These are phyloP conservation scores for Davidsoniella neocaledoniae DNA, from an alignment of 2,329 filamentous ascomycete genomes.

Conservation along the genomic window DNA sequence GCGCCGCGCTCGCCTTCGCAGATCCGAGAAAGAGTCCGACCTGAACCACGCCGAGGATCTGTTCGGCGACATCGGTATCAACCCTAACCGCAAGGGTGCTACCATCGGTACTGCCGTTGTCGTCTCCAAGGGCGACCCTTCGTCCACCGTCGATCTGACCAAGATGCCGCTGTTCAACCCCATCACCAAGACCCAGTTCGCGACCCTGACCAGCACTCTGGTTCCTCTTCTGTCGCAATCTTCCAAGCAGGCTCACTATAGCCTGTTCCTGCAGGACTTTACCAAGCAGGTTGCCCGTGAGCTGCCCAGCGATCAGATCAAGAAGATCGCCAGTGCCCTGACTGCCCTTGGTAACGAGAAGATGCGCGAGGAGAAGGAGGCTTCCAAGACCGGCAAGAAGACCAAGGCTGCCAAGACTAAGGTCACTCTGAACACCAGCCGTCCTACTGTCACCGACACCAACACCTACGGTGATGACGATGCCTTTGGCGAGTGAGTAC, in stretches of 20 bases:
- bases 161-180: constrained; percentile 77
- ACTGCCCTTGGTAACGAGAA: constrained; percentile 94
- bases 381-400: constrained; percentile 93
- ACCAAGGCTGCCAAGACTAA: constrained; percentile 93
- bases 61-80: constrained; percentile 59
- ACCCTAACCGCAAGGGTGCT: constrained; percentile 48
- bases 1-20: constrained; percentile 56
- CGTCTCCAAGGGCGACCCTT: constrained; percentile 57
- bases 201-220: constrained; percentile 60
- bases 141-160: constrained; percentile 64
- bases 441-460: constrained; percentile 50
- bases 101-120: constrained; percentile 48
- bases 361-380: constrained; percentile 93
- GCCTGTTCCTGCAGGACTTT: constrained; percentile 81
- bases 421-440: constrained; percentile 54
- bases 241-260: constrained; percentile 78
- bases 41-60: constrained; percentile 81
- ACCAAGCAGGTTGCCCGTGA: constrained; percentile 75
- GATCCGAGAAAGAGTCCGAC: constrained; percentile 74
- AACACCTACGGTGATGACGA: constrained; percentile 52
- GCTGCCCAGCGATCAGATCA: constrained; percentile 80
- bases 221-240: constrained; percentile 59
- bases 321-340: constrained; percentile 77
- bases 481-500: constrained; percentile 63
- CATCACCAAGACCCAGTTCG: constrained; percentile 71